A percentile compares a stretch with the other conserved stretches of the same genome.
Evolutionary conservation across 768 basidiomycete genomes (phyloP).

Genomic region (Crepidotus variabilis): DNA sequence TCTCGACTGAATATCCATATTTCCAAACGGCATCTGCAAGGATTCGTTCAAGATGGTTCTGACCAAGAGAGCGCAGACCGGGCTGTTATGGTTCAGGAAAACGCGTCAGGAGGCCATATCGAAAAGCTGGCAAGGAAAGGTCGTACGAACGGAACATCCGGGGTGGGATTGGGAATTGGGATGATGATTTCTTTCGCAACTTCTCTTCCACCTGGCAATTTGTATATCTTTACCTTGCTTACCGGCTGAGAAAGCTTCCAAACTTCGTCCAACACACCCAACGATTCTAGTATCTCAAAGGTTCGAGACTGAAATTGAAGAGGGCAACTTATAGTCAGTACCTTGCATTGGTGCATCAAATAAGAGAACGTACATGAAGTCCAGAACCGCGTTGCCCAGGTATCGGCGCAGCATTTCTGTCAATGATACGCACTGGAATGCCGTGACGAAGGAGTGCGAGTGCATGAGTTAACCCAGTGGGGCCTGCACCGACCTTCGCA

Average conservation of each 20-base stretch:
- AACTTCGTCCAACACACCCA: constrained; percentile 32
- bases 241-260: constrained; percentile 19
- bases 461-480: constrained; percentile 39
- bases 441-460: constrained; percentile 39
- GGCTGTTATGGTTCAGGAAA: constrained; percentile 10
- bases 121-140: neutral
- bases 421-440: constrained; percentile 48
- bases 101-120: neutral
- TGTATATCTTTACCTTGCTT: constrained; percentile 26
- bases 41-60: constrained; percentile 29
- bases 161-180: neutral
- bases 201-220: constrained; percentile 24
- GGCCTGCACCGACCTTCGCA: constrained; percentile 39
- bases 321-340: too few relatives aligned
- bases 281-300: constrained; percentile 38
- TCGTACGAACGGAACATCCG: neutral
- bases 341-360: too few relatives aligned
- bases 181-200: constrained; percentile 7
- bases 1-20: constrained; percentile 31
- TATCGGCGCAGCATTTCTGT: constrained; percentile 31
- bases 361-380: constrained; percentile 23
- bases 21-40: constrained; percentile 28
- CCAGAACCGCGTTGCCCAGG: constrained; percentile 34
- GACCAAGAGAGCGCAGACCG: constrained; percentile 25
- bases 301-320: constrained; percentile 37